Evolutionary conservation across 495 filamentous ascomycete species (phyloP).

Genomic region (Sphaerosporella brunnea): DNA sequence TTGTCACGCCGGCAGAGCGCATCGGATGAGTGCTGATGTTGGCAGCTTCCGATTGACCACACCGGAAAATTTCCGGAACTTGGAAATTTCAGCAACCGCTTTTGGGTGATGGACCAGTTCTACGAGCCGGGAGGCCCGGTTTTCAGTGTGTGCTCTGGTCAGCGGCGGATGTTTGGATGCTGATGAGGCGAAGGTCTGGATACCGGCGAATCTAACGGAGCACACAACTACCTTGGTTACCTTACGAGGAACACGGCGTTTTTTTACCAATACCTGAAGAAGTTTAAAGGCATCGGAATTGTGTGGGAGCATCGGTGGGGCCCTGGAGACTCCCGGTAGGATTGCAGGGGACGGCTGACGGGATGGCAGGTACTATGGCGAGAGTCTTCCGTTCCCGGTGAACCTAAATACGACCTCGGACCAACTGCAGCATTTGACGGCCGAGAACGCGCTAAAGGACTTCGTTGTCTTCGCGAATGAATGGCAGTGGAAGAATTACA

Average conservation of each 20-base stretch:
- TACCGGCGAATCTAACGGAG: conserved; percentile 14
- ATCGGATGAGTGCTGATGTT: neutral
- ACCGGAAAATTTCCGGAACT: conserved; percentile 22
- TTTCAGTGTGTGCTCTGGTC: conserved; percentile 23
- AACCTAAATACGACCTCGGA: conserved; percentile 32
- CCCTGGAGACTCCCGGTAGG: neutral
- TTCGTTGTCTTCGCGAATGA: conserved; percentile 35
- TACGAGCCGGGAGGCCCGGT: conserved; percentile 38
- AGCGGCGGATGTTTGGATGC: conserved; percentile 28
- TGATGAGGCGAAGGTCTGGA: conserved; percentile 14
- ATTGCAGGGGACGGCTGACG: too few species aligned
- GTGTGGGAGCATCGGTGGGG: conserved; percentile 41
- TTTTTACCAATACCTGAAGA: conserved; percentile 31
- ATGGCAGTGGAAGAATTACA: conserved; percentile 26
- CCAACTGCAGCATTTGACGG: conserved; percentile 34
- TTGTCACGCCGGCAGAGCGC: neutral
- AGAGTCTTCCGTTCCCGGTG: conserved; percentile 35
- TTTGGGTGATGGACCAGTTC: conserved; percentile 35
- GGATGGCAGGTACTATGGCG: conserved; percentile 33
- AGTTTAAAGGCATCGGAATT: conserved; percentile 37
- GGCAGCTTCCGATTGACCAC: conserved; percentile 32
- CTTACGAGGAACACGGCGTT: conserved; percentile 31
- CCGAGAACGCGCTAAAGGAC: conserved; percentile 37
- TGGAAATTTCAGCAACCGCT: conserved; percentile 37
- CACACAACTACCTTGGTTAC: conserved; percentile 11